Base-by-base conservation (phyloP, 2,329 filamentous ascomycete species). In the Madurella fahalii region DNA sequence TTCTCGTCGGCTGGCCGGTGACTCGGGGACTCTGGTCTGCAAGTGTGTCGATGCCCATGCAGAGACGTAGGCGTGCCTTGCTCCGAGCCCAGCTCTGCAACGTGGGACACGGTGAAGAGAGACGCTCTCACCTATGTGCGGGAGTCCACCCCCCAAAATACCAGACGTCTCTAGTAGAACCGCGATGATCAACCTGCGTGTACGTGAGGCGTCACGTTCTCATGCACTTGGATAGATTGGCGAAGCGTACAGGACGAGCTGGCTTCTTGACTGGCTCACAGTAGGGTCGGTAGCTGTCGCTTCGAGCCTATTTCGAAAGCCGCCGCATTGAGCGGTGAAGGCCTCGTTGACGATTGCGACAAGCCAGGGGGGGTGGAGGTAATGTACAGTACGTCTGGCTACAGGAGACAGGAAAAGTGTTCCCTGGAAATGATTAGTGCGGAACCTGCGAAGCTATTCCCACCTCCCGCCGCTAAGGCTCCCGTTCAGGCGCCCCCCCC, bases 281-380 rank as follows among this genome's bases (percentile, higher is more conserved):
- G 40, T 47, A 52, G 41, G 49, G 52, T 44, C 40, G 47, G 49
- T 52, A 54, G 34, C 34, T 37, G 34, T 37, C 34, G 34, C 47
- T 42, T 52, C 55, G 41, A 41, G 15, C 25, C 25, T 25, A 3
- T 11, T 37, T 37, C 34, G 11, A 37, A 37, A 12, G 11, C 9
- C 11, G 34, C 9, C 13, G 42, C 20, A 56, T 56, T 58, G 50
- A 62, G 61, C 60, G 60, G 61, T 63, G 61, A 63, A 59, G 56
- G n/a, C n/a, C n/a, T n/a, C n/a, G n/a, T n/a, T n/a, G 25, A 25
- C 25, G 7, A 25, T 25, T 25, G 25, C 7, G 25, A 25, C 25
- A 34, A 15, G 16, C 31, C 40, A n/a, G n/a, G 52, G 52, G 54
- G 58, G 49, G 40, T 53, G 20, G 40, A 47, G 31, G 37, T 51